A percentile compares a stretch with the other conserved stretches of the same genome.
phyloP scores from a whole-genome alignment of 2,329 filamentous ascomycete species.

The Calonectria fujianensis region DNA sequence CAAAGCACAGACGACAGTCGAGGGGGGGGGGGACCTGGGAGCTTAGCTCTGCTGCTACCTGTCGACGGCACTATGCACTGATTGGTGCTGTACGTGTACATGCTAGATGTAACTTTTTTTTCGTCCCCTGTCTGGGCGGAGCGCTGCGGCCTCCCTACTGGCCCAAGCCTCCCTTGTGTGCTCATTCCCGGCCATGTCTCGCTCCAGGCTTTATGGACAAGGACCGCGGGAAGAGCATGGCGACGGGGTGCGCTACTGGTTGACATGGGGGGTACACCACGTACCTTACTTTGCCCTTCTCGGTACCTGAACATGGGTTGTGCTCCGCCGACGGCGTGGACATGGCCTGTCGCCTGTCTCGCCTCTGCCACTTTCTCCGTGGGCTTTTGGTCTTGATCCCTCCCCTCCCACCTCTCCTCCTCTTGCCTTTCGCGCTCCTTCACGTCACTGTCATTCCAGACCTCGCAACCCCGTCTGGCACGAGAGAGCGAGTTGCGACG shows the following conservation, averaged over 20 bases:
- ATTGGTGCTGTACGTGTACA: conserved; percentile 10
- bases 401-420: conserved; percentile 40
- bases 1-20: conserved; percentile 34
- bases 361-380: conserved; percentile 45
- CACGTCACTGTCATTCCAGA: conserved; percentile 54
- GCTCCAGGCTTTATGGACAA: conserved; percentile 31
- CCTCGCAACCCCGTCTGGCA: conserved; percentile 58
- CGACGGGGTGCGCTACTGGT: conserved; percentile 15
- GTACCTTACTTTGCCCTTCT: conserved; percentile 28
- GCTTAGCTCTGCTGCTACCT: conserved; percentile 39
- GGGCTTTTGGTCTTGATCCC: conserved; percentile 41
- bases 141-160: conserved; percentile 35
- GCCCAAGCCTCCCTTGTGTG: conserved; percentile 27
- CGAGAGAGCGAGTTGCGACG: conserved; percentile 56
- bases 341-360: conserved; percentile 41
- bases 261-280: conserved; percentile 28
- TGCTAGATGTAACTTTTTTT: conserved; percentile 22
- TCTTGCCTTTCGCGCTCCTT: conserved; percentile 43
- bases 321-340: conserved; percentile 38
- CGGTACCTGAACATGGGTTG: conserved; percentile 32
- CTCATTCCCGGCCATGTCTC: conserved; percentile 38
- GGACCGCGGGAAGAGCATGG: conserved; percentile 23
- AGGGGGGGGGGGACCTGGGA: conserved; percentile 28
- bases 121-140: conserved; percentile 32
- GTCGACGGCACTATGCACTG: conserved; percentile 28